phyloP scores from a whole-genome alignment of 2,329 filamentous ascomycete species.

The Juglanconis sp. region DNA sequence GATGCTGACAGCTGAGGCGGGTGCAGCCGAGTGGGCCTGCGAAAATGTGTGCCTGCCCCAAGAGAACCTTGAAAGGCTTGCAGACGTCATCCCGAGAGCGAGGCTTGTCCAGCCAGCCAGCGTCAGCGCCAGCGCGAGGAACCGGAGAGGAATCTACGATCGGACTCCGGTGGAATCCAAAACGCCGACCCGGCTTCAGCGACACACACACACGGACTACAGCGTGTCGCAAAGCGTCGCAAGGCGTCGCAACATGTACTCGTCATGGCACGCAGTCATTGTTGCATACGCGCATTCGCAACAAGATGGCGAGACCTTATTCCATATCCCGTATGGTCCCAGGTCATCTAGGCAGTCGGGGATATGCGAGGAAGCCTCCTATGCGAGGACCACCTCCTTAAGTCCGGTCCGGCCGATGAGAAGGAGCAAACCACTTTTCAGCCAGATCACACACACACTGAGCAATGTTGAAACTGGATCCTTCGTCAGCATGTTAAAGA shows the following conservation, averaged over 20 bases:
- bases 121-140: no score
- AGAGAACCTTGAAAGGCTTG: background rate
- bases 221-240: background rate
- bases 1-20: background rate
- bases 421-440: background rate
- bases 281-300: background rate
- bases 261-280: background rate
- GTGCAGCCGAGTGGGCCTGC: background rate
- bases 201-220: background rate
- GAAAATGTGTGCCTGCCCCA: background rate
- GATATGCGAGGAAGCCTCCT: background rate
- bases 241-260: background rate
- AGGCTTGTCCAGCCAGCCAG: background rate
- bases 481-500: background rate
- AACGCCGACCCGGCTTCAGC: background rate
- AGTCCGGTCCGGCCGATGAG: slow-evolving; percentile 1
- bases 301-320: background rate
- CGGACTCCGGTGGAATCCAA: slow-evolving; percentile 2
- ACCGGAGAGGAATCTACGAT: background rate
- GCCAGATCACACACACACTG: background rate
- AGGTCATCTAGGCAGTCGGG: background rate
- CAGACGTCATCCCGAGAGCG: background rate
- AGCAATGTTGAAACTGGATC: background rate
- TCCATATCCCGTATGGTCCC: background rate
- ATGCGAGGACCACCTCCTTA: background rate